Conservation (phyloP, 2,329 filamentous ascomycete genomes). For the Periconia macrospinosa region DNA sequence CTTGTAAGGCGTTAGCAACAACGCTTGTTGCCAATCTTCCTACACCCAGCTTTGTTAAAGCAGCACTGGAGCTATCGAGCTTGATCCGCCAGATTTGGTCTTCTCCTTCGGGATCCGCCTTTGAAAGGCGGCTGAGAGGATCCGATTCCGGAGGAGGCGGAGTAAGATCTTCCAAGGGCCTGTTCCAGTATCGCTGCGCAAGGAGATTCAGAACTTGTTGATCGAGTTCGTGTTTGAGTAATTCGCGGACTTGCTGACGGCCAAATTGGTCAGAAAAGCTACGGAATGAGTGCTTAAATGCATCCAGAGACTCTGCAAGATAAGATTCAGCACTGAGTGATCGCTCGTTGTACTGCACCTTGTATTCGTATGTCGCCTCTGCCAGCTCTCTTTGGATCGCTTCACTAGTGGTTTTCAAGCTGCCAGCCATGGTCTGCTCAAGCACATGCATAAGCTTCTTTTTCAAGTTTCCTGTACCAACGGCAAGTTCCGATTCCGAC, state of each 20-base stretch:
- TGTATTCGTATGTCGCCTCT: constrained; percentile 97
- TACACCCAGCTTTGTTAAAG: constrained; percentile 90
- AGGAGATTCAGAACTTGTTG: constrained; percentile 92
- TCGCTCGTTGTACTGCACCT: constrained; percentile 98
- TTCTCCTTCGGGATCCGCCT: constrained; percentile 70
- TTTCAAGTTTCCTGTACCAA: constrained; percentile 83
- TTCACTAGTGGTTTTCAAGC: constrained; percentile 84
- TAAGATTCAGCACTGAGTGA: constrained; percentile 95
- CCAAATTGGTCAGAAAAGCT: constrained; percentile 89
- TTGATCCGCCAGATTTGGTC: constrained; percentile 92
- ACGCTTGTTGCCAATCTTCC: constrained; percentile 90
- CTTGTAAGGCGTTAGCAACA: constrained; percentile 83
- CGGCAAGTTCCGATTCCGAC: constrained; percentile 68
- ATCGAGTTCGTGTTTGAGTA: constrained; percentile 90
- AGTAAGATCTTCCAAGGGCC: constrained; percentile 82
- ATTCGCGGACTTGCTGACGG: constrained; percentile 80
- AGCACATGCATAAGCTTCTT: constrained; percentile 97
- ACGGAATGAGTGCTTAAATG: constrained; percentile 98
- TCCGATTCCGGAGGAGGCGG: constrained; percentile 69
- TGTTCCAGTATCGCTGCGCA: constrained; percentile 96
- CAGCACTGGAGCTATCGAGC: constrained; percentile 86
- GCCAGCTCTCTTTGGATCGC: constrained; percentile 94
- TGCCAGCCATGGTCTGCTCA: constrained; percentile 95
- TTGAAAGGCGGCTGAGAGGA: constrained; percentile 75
- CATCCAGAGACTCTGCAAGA: constrained; percentile 89